Evolutionary conservation across 176 grass and related monocot species (phyloP).

Genomic region (Oryza nivara): DNA sequence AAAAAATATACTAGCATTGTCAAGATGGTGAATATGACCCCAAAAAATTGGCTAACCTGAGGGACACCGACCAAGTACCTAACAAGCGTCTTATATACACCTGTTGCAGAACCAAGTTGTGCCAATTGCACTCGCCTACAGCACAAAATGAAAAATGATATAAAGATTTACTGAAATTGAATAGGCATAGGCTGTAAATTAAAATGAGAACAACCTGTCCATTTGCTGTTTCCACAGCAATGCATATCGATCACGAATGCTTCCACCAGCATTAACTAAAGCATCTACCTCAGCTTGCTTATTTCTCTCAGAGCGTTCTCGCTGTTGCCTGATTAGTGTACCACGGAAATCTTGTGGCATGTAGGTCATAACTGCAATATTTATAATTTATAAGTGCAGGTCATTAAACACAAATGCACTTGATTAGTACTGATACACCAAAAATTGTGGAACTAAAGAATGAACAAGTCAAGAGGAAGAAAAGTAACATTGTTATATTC

Average conservation of each 20-base stretch:
- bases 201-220: conserved; percentile 65
- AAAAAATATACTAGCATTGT: neutral
- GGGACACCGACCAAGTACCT: conserved; percentile 98
- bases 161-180: conserved; percentile 31
- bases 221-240: conserved; percentile 98
- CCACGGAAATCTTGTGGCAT: conserved; percentile 99
- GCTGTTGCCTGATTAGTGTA: conserved; percentile 83
- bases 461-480: neutral
- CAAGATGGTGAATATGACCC: conserved; percentile 19
- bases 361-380: conserved; percentile 98
- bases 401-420: conserved; percentile 35
- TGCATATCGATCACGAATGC: conserved; percentile 73
- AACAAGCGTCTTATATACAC: conserved; percentile 99
- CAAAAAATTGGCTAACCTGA: conserved; percentile 57
- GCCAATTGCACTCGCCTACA: conserved; percentile 90
- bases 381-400: conserved; percentile 53
- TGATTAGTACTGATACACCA: neutral
- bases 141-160: conserved; percentile 26
- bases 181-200: neutral
- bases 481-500: conserved; percentile 23
- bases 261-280: conserved; percentile 82
- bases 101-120: conserved; percentile 89
- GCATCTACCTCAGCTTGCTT: conserved; percentile 84
- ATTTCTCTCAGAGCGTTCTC: conserved; percentile 94
- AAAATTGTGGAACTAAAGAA: conserved; percentile 14